Evolutionary conservation across 1,139 yeast genomes (phyloP), one percentile per base, ranked within the genome.

Genomic region (Suhomyces taliae): DNA sequence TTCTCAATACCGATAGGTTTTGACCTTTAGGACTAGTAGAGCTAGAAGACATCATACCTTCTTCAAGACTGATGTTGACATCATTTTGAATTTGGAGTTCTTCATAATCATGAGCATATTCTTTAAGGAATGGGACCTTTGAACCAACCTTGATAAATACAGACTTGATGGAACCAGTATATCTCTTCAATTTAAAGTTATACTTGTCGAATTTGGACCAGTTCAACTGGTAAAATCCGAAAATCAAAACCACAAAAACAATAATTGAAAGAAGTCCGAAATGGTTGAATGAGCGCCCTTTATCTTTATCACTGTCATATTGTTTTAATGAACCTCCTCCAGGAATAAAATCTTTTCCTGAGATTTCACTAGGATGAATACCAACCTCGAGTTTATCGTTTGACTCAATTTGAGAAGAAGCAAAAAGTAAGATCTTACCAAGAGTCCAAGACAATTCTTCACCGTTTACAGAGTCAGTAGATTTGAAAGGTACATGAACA

Each of bases 361-460:
- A 74, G 9, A 76, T 68, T 8, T 70, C 68, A 58, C 84, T 80
- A 2, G 87, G 86, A 39, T 64, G 64, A 34, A 82, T 73, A 0
- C 87, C 87, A n/a, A 78, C 70, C 3, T 69, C 65, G 1, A 48
- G 40, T 2, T 60, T 52, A 1, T 64, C 61, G 1, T 46, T 34
- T 0, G 73, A 55, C 1, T 63, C 58, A 5, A 82, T 70, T 53
- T 77, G 75, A 7, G 85, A 76, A 1, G 84, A 78, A 0, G 87
- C 88, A 61, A 76, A 82, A 9, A 83, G 62, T 12, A 83, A 54
- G 2, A 82, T 81, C 55, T 79, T 79, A 4, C 89, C 89, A 39
- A 83, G 59, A 0, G 89, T 83, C 89, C 89, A 83, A 0, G 88
- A 80, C 24, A 83, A 60, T 52, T 83, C 89, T 19, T 75, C 76